These are phyloP conservation scores for Setaria viridis DNA, from an alignment of 202 grass and related monocot species.

Conservation along the genomic window DNA sequence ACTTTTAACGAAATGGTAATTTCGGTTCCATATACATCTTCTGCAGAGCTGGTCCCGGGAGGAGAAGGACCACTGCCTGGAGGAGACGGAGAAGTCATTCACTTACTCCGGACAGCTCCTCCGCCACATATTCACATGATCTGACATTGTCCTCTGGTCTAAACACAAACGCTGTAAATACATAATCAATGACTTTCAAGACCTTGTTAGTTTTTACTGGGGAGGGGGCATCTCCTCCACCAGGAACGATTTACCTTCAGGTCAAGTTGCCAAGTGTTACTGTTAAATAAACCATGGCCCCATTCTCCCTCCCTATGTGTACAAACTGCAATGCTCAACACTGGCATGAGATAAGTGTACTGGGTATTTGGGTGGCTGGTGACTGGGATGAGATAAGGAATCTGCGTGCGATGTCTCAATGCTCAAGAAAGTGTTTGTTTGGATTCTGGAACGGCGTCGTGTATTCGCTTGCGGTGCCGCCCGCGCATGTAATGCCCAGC, in stretches of 20 bases:
- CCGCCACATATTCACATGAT: slow-evolving; percentile 73
- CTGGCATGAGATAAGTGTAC: not conserved
- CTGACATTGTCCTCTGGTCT: not conserved
- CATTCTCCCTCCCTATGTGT: not conserved
- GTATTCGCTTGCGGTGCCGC: too few species aligned
- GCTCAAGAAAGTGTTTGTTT: too few species aligned
- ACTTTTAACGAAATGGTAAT: not conserved
- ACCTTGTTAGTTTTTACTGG: not conserved
- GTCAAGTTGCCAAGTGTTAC: not conserved
- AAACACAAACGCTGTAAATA: slow-evolving; percentile 48
- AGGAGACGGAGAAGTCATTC: slow-evolving; percentile 92
- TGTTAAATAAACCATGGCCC: not conserved
- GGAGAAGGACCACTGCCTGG: slow-evolving; percentile 84
- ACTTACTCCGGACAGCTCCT: slow-evolving; percentile 71
- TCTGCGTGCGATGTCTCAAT: too few species aligned
- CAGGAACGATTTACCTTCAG: slow-evolving; percentile 12
- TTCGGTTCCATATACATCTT: not conserved
- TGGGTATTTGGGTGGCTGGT: not conserved
- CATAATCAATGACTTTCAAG: slow-evolving; percentile 19
- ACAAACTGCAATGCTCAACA: not conserved
- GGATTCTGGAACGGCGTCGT: too few species aligned
- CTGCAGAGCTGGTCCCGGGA: slow-evolving; percentile 75
- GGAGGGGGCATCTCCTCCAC: not conserved
- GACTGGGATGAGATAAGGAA: not conserved
- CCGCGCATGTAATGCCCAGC: too few species aligned